Evolutionary conservation across 805 yeast species (phyloP).

Genomic region (Candida arabinofermentans): DNA sequence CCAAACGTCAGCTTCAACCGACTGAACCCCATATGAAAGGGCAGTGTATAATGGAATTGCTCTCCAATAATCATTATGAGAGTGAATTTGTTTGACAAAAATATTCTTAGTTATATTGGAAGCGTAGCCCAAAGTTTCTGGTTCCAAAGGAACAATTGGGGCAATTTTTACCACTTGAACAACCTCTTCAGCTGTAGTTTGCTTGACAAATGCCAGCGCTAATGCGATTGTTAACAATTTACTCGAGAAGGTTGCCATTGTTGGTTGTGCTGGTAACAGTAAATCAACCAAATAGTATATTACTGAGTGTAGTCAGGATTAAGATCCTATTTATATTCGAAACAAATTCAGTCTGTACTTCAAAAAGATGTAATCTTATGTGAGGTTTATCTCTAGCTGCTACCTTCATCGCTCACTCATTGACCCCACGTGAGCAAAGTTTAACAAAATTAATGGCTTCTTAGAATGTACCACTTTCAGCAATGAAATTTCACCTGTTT

Average conservation of each 20-base stretch:
- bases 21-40: slow-evolving; percentile 40
- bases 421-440: too few species aligned
- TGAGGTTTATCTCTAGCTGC: too few species aligned
- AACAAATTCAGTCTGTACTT: too few species aligned
- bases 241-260: neutral
- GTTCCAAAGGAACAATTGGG: neutral
- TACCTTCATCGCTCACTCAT: too few species aligned
- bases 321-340: too few species aligned
- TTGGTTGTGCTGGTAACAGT: too few species aligned
- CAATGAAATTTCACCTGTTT: too few species aligned
- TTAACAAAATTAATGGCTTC: too few species aligned
- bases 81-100: slow-evolving; percentile 36
- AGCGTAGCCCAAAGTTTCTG: neutral
- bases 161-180: neutral
- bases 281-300: too few species aligned
- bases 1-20: slow-evolving; percentile 58
- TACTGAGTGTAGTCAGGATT: too few species aligned
- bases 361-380: too few species aligned
- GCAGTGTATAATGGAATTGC: slow-evolving; percentile 45
- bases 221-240: neutral
- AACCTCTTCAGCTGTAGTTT: neutral
- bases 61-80: slow-evolving; percentile 60
- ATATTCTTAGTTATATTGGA: slow-evolving; percentile 23
- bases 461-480: too few species aligned
- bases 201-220: neutral